Conservation (phyloP, 2,329 filamentous ascomycete species). For the Bipolaris cookei region DNA sequence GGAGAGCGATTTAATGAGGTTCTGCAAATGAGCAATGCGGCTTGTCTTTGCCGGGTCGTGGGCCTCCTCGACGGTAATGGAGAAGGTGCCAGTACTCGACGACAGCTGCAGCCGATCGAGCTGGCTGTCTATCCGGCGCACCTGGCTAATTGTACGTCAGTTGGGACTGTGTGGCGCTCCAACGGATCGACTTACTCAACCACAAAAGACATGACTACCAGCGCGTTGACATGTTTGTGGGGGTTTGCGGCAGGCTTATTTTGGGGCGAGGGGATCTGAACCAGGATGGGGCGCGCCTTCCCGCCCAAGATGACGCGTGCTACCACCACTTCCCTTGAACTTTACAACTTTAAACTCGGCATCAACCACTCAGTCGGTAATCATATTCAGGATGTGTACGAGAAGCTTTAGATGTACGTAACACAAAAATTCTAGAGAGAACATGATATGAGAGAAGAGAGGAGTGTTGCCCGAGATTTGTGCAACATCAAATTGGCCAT, state of each 20-base stretch:
- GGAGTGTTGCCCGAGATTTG: not conserved
- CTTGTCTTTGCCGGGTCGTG: constrained; percentile 52
- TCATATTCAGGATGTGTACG: not conserved
- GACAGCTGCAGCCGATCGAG: constrained; percentile 64
- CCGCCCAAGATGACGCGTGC: constrained; percentile 7
- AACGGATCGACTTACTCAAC: constrained; percentile 45
- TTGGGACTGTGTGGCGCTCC: not conserved
- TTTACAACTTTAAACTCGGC: not conserved
- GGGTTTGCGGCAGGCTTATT: constrained; percentile 10
- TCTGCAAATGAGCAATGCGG: constrained; percentile 66
- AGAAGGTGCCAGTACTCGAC: constrained; percentile 37
- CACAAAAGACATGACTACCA: constrained; percentile 51
- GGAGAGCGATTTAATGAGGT: constrained; percentile 73
- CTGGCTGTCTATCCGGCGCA: constrained; percentile 63
- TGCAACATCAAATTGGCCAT: not conserved
- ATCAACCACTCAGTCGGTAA: not conserved
- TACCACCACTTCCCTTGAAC: constrained; percentile 3
- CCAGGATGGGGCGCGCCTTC: constrained; percentile 15
- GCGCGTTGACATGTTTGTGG: constrained; percentile 25
- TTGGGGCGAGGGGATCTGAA: constrained; percentile 13
- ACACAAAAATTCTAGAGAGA: not conserved
- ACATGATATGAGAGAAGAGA: not conserved
- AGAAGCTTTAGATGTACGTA: not conserved
- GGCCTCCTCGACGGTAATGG: constrained; percentile 42
- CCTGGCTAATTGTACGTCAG: constrained; percentile 53